These are phyloP conservation scores for Cyamopsis tetragonoloba DNA, from an alignment of 306 rosid species.

Conservation along the genomic window DNA sequence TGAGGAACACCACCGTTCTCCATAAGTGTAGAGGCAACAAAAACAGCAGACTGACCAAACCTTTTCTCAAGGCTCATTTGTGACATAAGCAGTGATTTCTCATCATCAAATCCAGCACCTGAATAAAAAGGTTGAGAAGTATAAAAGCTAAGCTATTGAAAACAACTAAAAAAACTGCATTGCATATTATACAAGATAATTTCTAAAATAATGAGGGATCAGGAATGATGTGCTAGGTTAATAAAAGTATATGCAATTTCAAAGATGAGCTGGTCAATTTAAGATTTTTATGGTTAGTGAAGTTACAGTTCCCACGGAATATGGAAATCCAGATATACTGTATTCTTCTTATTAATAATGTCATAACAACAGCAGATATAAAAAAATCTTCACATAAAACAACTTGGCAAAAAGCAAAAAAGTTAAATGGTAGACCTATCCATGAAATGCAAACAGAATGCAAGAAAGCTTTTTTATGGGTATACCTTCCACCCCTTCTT, in stretches of 20 bases:
- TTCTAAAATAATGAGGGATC: neutral
- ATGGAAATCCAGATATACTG: neutral
- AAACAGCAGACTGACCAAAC: slow-evolving; percentile 85
- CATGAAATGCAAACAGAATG: neutral
- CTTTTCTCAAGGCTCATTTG: slow-evolving; percentile 91
- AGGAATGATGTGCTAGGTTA: neutral
- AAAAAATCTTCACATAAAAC: neutral
- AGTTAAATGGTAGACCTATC: neutral
- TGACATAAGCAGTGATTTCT: slow-evolving; percentile 75
- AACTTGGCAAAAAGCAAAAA: neutral
- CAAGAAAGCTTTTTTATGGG: neutral
- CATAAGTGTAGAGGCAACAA: slow-evolving; percentile 92
- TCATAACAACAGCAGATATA: neutral
- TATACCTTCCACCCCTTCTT: slow-evolving; percentile 88
- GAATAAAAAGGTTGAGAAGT: neutral
- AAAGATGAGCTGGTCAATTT: neutral
- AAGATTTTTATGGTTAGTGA: neutral
- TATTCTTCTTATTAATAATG: neutral
- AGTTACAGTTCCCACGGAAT: neutral
- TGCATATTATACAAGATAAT: neutral
- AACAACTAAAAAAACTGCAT: neutral
- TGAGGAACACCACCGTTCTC: slow-evolving; percentile 96
- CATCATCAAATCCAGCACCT: slow-evolving; percentile 91
- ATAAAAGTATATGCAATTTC: neutral
- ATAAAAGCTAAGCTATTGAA: neutral